Base-by-base conservation (phyloP, 106 monocot species). In the Dioscorea dumetorum region DNA sequence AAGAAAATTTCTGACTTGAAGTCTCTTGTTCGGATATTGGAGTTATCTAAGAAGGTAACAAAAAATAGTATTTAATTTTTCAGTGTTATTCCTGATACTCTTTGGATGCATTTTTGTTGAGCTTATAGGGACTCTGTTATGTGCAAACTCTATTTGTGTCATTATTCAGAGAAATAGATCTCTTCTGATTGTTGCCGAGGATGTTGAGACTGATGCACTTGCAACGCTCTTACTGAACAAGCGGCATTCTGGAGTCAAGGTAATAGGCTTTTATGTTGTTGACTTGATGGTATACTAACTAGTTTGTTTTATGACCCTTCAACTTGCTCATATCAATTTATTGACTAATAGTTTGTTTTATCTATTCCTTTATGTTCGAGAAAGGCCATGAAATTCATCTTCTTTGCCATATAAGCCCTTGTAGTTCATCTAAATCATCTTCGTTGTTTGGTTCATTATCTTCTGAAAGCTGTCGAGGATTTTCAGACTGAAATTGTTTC, bases 171-270 rank as follows among this genome's bases (percentile, higher is more conserved):
- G 70, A 58, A 85, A 75, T 48, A 87, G 87, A 68, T n/a, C 90
- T 77, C 77, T 94, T 77, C 72, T 94, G 34, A 80, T 94, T 72
- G 82, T 94, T 35, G 85, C 94, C 24, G 94, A 94, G 73, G 90
- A 94, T 85, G 48, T 90, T 22, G 90, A 94, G 68, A 64, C 80
- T 73, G 81, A 94, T 79, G 87, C 85, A 66, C 63, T 94, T 50
- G 62, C 94, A 22, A 83, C 74, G 68, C 85, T 94, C 69, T 72
- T 94, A 60, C 60, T 90, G 58, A 94, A 94, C 67, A 94, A 90
- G 70, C 94, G 76, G 72, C 90, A 82, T 70, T 83, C 83, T 69
- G 94, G 94, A 62, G 20, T 90, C 15, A 95, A 91, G 88, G 94
- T 94, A 80, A 49, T 23, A 16, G 12, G 53, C 18, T 23, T 16